These are phyloP conservation scores for Amorphotheca resinae DNA, from an alignment of 495 filamentous ascomycete species.

Conservation along the genomic window DNA sequence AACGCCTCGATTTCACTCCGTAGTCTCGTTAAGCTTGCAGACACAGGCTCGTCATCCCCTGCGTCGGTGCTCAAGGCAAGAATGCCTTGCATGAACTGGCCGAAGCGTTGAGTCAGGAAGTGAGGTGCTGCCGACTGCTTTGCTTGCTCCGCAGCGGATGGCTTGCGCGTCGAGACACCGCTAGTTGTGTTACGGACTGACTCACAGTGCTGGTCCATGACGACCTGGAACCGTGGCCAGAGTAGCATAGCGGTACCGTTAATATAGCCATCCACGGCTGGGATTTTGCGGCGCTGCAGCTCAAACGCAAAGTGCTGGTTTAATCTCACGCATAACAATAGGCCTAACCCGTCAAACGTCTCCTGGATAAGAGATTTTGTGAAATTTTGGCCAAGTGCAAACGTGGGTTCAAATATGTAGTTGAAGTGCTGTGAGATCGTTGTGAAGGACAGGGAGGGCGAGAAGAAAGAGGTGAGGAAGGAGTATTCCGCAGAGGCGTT, in stretches of 20 bases:
- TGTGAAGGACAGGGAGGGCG: slow-evolving; percentile 41
- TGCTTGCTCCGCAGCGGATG: slow-evolving; percentile 37
- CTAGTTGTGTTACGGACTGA: slow-evolving; percentile 52
- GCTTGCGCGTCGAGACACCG: slow-evolving; percentile 34
- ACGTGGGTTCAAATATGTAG: slow-evolving; percentile 75
- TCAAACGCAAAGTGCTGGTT: slow-evolving; percentile 91
- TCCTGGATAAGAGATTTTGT: slow-evolving; percentile 65
- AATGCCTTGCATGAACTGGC: slow-evolving; percentile 76
- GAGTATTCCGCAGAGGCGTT: slow-evolving; percentile 93
- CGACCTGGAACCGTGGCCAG: slow-evolving; percentile 87
- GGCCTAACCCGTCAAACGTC: slow-evolving; percentile 71
- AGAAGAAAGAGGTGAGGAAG: slow-evolving; percentile 84
- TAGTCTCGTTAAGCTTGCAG: slow-evolving; percentile 62
- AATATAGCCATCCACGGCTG: slow-evolving; percentile 78
- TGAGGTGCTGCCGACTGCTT: slow-evolving; percentile 80
- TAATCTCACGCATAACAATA: slow-evolving; percentile 80
- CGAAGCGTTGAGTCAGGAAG: slow-evolving; percentile 83
- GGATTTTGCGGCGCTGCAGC: slow-evolving; percentile 80
- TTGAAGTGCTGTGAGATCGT: slow-evolving; percentile 53
- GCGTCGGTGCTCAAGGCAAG: slow-evolving; percentile 71
- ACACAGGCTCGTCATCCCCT: slow-evolving; percentile 86
- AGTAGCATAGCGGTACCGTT: slow-evolving; percentile 92
- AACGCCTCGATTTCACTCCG: slow-evolving; percentile 68
- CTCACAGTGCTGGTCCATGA: slow-evolving; percentile 88
- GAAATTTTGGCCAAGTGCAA: slow-evolving; percentile 61